These are phyloP conservation scores for Xylaria arbuscula DNA, from an alignment of 2,329 filamentous ascomycete genomes.

Conservation along the genomic window DNA sequence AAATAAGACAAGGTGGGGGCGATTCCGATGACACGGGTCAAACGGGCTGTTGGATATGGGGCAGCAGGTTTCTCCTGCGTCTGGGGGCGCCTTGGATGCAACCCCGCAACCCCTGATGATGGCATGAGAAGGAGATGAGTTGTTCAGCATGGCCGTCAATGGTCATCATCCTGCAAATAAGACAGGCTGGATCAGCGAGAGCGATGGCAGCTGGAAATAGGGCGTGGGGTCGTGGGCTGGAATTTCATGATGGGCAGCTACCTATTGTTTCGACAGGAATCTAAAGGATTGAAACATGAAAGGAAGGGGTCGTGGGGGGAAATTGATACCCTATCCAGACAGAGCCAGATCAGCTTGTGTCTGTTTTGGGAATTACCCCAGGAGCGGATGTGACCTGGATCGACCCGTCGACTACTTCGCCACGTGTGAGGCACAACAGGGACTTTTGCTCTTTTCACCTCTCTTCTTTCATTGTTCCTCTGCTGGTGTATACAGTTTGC, in stretches of 20 bases:
- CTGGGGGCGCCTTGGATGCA: conserved; percentile 25
- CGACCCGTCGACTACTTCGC: conserved; percentile 28
- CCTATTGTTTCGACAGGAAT: conserved; percentile 21
- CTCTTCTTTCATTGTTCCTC: background rate
- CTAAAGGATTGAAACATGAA: conserved; percentile 18
- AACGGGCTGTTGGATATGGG: conserved; percentile 32
- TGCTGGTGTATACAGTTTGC: conserved; percentile 1
- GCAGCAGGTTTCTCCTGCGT: conserved; percentile 30
- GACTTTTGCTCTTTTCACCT: background rate
- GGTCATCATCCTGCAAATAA: conserved; percentile 22
- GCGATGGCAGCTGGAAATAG: conserved; percentile 26
- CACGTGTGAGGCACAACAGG: conserved; percentile 32
- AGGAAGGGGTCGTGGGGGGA: conserved; percentile 10
- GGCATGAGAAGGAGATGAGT: conserved; percentile 32
- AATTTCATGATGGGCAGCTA: conserved; percentile 3
- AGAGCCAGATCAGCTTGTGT: conserved; percentile 14
- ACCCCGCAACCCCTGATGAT: conserved; percentile 34
- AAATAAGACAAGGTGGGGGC: conserved; percentile 27
- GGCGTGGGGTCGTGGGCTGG: conserved; percentile 16
- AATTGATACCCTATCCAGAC: conserved; percentile 1
- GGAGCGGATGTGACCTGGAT: conserved; percentile 34
- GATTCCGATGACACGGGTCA: conserved; percentile 39
- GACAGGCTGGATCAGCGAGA: conserved; percentile 10
- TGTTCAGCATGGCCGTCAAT: conserved; percentile 25
- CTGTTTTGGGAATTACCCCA: conserved; percentile 33